Base-by-base conservation (phyloP, 768 basidiomycete genomes). In the Serendipita indica region DNA sequence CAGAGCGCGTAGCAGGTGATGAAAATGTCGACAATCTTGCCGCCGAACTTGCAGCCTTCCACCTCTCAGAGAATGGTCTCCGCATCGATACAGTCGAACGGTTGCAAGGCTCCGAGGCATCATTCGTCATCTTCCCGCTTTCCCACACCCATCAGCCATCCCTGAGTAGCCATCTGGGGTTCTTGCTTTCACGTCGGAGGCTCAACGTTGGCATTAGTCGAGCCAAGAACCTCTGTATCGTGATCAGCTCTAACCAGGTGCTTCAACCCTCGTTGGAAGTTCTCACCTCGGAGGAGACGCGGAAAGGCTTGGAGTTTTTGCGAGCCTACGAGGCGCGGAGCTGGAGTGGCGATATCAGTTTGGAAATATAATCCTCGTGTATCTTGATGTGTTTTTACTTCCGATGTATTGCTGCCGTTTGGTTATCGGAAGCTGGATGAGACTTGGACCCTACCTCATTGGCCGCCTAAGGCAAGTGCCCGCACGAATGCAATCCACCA, bases 131-230 rank as follows among this genome's bases (percentile, higher is more conserved):
- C 33, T 79, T 77, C 58, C 65, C 78, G 14, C 76, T 79, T 64
- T 75, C 77, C 10, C 62, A 76, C 16, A 74, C 77, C 22, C 70
- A 69, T 32, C 65, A 69, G 0, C 66, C 71, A 27, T 62, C 57
- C 22, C 14, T 60, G 13, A 63, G 67, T 1, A 61, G 69, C 2
- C 73, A 75, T 60, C 67, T 77, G 3, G 67, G 65, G 1, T 79
- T 78, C 61, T 64, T 79, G 5, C 66, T 79, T 12, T 74, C 77
- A 58, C 71, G 77, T 14, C 68, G 77, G 45, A 65, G 77, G 4
- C 64, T 79, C 22, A 79, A 79, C 61, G 77, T 79, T 0, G 77
- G 76, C 3, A 78, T 79, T 54, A 77, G 75, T 64, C 73, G 77
- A 37, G 75, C 77, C 27, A 77, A 77, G 66, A 73, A 73, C 3